A percentile compares a stretch with the other conserved stretches of the same genome.
phyloP scores from a whole-genome alignment of 139 green algal genomes.

The Dunaliella sp. region DNA sequence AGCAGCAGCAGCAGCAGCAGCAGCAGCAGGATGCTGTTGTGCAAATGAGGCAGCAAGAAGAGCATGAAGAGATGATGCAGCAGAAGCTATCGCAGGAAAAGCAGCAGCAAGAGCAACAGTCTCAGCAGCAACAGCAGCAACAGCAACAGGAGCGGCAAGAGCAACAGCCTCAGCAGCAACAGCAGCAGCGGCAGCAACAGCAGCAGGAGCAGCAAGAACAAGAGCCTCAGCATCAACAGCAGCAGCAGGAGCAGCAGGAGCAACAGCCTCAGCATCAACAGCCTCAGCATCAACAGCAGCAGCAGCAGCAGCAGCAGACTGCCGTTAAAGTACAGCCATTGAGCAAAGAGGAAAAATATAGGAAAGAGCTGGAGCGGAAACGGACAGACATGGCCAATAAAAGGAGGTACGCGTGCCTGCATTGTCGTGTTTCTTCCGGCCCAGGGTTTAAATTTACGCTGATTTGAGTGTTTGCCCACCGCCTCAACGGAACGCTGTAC shows the following conservation, averaged over 20 bases:
- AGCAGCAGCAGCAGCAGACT: conserved; percentile 2
- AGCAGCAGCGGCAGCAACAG: neutral
- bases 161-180: neutral
- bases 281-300: conserved; percentile 2
- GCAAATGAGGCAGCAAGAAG: neutral
- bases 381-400: too few relatives aligned
- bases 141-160: neutral
- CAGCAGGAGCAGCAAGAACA: neutral
- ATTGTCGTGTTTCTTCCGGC: too few relatives aligned
- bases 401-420: too few relatives aligned
- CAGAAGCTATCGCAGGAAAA: neutral
- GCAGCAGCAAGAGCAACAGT: neutral
- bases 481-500: too few relatives aligned
- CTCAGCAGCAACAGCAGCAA: neutral
- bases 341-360: too few relatives aligned
- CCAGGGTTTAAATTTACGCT: too few relatives aligned
- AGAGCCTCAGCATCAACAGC: neutral
- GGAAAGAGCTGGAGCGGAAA: too few relatives aligned
- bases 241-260: neutral
- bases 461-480: too few relatives aligned
- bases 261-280: neutral
- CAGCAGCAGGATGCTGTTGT: neutral
- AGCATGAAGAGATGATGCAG: neutral
- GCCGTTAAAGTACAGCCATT: too few relatives aligned
- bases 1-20: neutral